A percentile compares a stretch with the other conserved stretches of the same genome.
phyloP scores from a whole-genome alignment of 768 basidiomycete species.

The Mrakia frigida region DNA sequence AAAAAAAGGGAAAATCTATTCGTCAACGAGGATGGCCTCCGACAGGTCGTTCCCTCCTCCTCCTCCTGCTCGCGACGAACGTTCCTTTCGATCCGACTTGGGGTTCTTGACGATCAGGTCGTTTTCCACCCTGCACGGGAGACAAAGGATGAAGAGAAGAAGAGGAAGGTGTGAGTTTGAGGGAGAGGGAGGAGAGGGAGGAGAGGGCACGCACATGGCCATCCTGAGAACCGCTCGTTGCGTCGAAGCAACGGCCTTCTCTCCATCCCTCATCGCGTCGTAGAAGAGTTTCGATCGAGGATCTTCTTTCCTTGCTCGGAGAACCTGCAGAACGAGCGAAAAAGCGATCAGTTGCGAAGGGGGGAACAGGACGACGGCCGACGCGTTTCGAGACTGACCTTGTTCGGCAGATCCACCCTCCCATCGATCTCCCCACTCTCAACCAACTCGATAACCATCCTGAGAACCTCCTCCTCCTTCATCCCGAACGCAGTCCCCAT shows the following conservation, averaged over 20 bases:
- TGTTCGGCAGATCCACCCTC: slow-evolving; percentile 82
- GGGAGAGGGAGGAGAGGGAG: too few species aligned
- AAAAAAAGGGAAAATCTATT: neutral
- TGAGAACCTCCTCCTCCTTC: slow-evolving; percentile 64
- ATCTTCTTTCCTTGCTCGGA: slow-evolving; percentile 73
- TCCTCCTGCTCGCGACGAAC: neutral
- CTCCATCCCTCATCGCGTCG: slow-evolving; percentile 66
- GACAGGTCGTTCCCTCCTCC: neutral
- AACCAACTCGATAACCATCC: slow-evolving; percentile 70
- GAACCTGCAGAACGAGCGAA: slow-evolving; percentile 52
- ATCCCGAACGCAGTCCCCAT: slow-evolving; percentile 86
- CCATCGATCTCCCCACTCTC: slow-evolving; percentile 71
- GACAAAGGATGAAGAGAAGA: neutral
- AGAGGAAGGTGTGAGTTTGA: neutral
- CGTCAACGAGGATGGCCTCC: neutral
- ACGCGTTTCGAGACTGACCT: slow-evolving; percentile 49
- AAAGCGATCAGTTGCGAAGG: neutral
- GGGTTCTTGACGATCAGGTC: slow-evolving; percentile 16
- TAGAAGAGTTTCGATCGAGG: slow-evolving; percentile 70
- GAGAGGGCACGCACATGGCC: slow-evolving; percentile 64
- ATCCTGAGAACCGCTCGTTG: slow-evolving; percentile 74
- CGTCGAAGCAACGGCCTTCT: slow-evolving; percentile 66
- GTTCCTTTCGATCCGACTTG: neutral
- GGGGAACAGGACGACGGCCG: neutral
- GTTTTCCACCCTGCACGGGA: slow-evolving; percentile 4